These are phyloP conservation scores for Cercospora janseana DNA, from an alignment of 2,329 filamentous ascomycete species.

Conservation along the genomic window DNA sequence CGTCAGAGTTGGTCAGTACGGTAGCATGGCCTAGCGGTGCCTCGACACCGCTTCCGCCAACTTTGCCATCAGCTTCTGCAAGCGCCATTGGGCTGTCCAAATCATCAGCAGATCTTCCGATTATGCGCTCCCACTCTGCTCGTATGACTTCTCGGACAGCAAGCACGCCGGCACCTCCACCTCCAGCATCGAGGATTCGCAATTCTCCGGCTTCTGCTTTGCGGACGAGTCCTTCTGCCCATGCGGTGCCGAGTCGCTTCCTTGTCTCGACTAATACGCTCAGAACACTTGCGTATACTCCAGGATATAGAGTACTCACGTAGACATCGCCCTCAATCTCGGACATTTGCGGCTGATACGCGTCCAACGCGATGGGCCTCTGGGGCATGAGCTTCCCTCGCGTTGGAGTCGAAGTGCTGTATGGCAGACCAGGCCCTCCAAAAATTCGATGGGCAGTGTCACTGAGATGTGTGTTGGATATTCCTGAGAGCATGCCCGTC, in stretches of 20 bases:
- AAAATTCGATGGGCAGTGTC: conserved; percentile 71
- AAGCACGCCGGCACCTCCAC: conserved; percentile 68
- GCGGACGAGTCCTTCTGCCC: conserved; percentile 64
- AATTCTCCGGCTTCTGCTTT: conserved; percentile 56
- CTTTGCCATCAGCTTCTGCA: conserved; percentile 36
- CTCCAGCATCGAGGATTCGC: conserved; percentile 70
- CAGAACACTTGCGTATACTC: conserved; percentile 66
- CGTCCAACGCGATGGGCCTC: conserved; percentile 63
- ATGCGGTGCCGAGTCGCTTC: conserved; percentile 67
- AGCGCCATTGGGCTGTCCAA: conserved; percentile 27
- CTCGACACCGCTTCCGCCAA: conserved; percentile 43
- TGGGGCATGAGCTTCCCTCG: conserved; percentile 57
- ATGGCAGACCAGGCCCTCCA: conserved; percentile 72
- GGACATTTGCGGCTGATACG: conserved; percentile 65
- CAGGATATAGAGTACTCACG: conserved; percentile 67
- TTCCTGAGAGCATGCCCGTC: conserved; percentile 59
- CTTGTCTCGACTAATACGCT: conserved; percentile 70
- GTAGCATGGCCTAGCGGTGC: conserved; percentile 69
- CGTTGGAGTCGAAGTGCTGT: conserved; percentile 69
- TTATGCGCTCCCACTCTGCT: conserved; percentile 76
- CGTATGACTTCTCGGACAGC: conserved; percentile 76
- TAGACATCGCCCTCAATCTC: conserved; percentile 75
- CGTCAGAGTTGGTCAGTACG: conserved; percentile 73
- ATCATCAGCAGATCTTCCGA: conserved; percentile 23
- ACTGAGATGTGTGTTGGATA: conserved; percentile 69